A percentile compares a stretch with the other conserved stretches of the same genome.
Conservation (phyloP, 106 monocot species). For the Platanthera zijinensis region DNA sequence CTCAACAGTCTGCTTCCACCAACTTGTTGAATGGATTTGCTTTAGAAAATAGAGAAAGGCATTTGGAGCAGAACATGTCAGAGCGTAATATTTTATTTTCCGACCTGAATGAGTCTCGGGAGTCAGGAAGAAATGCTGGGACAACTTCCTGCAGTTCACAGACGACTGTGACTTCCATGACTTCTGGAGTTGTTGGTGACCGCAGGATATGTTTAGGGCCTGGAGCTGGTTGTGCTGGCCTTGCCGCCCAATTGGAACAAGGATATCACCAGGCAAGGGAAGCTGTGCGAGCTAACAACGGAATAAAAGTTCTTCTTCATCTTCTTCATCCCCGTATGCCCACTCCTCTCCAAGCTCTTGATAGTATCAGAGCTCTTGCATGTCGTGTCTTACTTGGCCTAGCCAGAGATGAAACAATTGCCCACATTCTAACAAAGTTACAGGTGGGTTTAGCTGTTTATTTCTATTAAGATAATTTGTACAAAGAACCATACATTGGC, state of each 20-base stretch:
- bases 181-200: conserved; percentile 76
- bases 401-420: conserved; percentile 89
- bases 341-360: conserved; percentile 69
- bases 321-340: conserved; percentile 85
- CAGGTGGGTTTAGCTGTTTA: conserved; percentile 36
- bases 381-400: conserved; percentile 94
- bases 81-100: conserved; percentile 27
- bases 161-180: conserved; percentile 9
- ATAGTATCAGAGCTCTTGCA: conserved; percentile 77
- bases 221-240: conserved; percentile 87
- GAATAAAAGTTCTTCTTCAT: conserved; percentile 91
- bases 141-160: conserved; percentile 20
- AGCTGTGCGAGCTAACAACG: conserved; percentile 92
- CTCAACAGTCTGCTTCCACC: conserved; percentile 41
- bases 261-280: conserved; percentile 89
- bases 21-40: conserved; percentile 23
- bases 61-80: conserved; percentile 32
- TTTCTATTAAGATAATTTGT: neutral
- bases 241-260: conserved; percentile 91
- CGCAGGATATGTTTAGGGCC: conserved; percentile 85
- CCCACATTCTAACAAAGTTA: conserved; percentile 91
- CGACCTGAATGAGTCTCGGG: conserved; percentile 35
- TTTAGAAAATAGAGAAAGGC: conserved; percentile 52
- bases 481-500: no score
- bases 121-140: conserved; percentile 30